phyloP scores from a whole-genome alignment of 176 grass and related monocot species.

The Poa pratensis region DNA sequence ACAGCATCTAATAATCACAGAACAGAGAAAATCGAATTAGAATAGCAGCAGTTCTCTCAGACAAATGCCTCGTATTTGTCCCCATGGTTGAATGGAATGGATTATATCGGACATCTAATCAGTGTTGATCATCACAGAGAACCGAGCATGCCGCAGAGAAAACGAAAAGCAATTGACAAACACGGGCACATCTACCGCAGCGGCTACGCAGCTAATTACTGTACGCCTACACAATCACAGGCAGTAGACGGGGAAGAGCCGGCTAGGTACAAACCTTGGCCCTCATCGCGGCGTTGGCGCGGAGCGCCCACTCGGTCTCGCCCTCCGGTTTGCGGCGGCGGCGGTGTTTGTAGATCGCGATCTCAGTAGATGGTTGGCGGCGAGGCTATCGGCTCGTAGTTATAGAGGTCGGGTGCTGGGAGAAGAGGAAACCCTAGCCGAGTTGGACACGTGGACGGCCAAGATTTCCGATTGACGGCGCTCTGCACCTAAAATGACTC shows the following conservation, averaged over 20 bases:
- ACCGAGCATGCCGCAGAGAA: background rate
- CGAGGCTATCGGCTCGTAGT: background rate
- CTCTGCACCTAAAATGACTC: background rate
- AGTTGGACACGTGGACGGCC: constrained; percentile 26
- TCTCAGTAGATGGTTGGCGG: background rate
- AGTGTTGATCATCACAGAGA: constrained; percentile 46
- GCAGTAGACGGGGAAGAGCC: fast-evolving
- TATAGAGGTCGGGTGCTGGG: constrained; percentile 23
- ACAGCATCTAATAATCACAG: background rate
- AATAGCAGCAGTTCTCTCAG: constrained; percentile 12
- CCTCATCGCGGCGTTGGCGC: constrained; percentile 44
- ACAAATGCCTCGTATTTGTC: constrained; percentile 37
- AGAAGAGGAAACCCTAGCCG: constrained; percentile 40
- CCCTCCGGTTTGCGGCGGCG: background rate
- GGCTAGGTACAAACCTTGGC: constrained; percentile 44
- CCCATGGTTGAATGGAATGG: constrained; percentile 41
- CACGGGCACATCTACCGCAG: background rate
- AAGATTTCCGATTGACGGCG: constrained; percentile 15
- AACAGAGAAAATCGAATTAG: background rate
- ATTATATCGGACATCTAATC: constrained; percentile 40
- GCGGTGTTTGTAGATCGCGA: background rate
- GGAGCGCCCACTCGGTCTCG: background rate
- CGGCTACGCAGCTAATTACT: too few species aligned
- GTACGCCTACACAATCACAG: background rate
- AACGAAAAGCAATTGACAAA: background rate